Base-by-base conservation (phyloP, 2,329 filamentous ascomycete genomes). In the Byssochlamys sp. region DNA sequence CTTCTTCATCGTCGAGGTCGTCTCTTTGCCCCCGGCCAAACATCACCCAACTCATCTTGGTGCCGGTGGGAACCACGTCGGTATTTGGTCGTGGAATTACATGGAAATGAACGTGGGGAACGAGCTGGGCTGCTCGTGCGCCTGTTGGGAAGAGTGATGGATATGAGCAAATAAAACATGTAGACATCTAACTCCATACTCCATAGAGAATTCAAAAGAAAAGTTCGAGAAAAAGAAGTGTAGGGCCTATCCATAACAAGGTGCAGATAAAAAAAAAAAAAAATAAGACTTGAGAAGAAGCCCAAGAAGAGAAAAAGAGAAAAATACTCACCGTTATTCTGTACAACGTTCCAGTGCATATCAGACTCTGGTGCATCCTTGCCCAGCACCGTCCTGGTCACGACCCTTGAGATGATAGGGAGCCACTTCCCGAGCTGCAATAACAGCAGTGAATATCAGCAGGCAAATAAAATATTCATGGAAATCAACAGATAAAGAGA, bases 81-180 rank as follows among this genome's bases (percentile, higher is more conserved):
- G 54, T 45, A 51, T 31, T 53, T 52, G 91, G 91, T 39, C 92
- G 78, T 0, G 92, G 92, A 33, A 99, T 95, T 55, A 97, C 82
- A 66, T 99, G 94, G 71, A 95, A 97, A 73, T 99, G 92, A 53
- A 95, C 87, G 72, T 97, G 92, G 25, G 88, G 88, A 1, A 97
- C 91, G 14, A 96, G 90, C 75, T 97, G 92, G 1, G 91, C 91
- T 1, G 92, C 92, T 31, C 90, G 84, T 2, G 86, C 86, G 14
- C 92, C 84, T 84, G 63, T 57, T 12, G 33, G 12, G 27, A 48
- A 52, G 49, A 24, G 24, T 19, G 3, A 24, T 19, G 31, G 11
- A 54, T 25, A 25, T 5, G 25, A 27, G 24, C 27, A 48, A 57
- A 53, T 11, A 55, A 45, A 26, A 33, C 35, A 51, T 28, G 53